These are phyloP conservation scores for Cokeromyces recurvatus DNA, from an alignment of 371 early-diverging fungal genomes.

Conservation along the genomic window DNA sequence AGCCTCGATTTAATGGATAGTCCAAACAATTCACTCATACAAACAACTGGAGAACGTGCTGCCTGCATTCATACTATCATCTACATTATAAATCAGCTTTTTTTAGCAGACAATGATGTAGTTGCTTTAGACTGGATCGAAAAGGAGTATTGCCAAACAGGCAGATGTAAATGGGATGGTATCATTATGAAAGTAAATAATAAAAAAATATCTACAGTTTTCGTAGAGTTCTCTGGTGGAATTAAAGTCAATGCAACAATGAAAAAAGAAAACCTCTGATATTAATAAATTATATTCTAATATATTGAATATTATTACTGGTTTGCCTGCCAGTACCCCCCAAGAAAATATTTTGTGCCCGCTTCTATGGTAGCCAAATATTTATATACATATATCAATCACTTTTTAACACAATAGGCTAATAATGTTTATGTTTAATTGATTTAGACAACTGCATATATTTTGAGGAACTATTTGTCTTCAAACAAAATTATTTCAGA, in stretches of 20 bases:
- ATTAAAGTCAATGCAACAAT: not conserved
- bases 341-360: too few species aligned
- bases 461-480: too few species aligned
- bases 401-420: too few species aligned
- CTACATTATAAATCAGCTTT: not conserved
- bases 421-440: too few species aligned
- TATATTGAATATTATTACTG: not conserved
- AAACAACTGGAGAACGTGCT: not conserved
- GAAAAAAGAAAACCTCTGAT: not conserved
- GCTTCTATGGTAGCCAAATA: too few species aligned
- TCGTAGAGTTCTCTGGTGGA: slow-evolving; percentile 1
- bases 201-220: not conserved
- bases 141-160: not conserved
- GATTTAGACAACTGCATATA: too few species aligned
- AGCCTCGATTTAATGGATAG: not conserved
- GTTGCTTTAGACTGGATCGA: slow-evolving; percentile 2
- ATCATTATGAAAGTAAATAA: not conserved
- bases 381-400: too few species aligned
- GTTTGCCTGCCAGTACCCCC: too few species aligned
- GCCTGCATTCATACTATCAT: not conserved
- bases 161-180: slow-evolving; percentile 2
- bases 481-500: too few species aligned
- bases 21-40: not conserved
- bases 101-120: not conserved
- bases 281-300: not conserved